Base-by-base conservation (phyloP, 805 yeast genomes). In the Candida ascalaphidarum region DNA sequence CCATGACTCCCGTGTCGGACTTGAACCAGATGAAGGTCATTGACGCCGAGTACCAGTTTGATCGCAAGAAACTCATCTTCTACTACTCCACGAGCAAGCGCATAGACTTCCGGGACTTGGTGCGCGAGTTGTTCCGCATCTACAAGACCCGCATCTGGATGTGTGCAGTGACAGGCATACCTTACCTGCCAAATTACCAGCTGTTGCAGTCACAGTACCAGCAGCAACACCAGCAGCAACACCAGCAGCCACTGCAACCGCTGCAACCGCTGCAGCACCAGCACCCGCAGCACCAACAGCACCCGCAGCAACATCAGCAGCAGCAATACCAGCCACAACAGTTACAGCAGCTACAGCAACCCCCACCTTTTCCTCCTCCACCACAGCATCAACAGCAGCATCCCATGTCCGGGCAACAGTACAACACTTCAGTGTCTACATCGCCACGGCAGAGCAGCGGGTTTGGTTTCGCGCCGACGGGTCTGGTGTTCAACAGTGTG, bases 61-160 rank as follows among this genome's bases (percentile, higher is more conserved):
- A 82, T 50, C 71, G 81, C 33, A 79, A 80, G 47, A 82, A 82
- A 41, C 61, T 81, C 36, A 81, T 80, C 5, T 77, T 81, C 41
- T 81, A 80, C 52, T 50, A 47, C 39, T 37, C 65, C 14, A 55
- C 68, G 7, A 61, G 62, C 28, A 75, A 75, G 42, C 58, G 92
- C 40, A 68, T 81, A 31, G 92, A 82, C 47, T 81, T 81, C 48
- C 61, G 89, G 33, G 80, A 73, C 25, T 61, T 81, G 44, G 80
- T 80, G 30, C 74, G 80, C 34, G 89, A 81, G 43, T 54, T 81
- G 17, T 81, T 79, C 61, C 74, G 78, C 46, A 73, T 77, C 34
- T 81, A 78, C 59, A 81, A 81, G 53, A 80, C 88, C 1, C 63
- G 89, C 44, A 81, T 81, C 38, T 82, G 94, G 92, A 58, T 82